Conservation (phyloP, 768 basidiomycete genomes). For the Mycena kentingensis region DNA sequence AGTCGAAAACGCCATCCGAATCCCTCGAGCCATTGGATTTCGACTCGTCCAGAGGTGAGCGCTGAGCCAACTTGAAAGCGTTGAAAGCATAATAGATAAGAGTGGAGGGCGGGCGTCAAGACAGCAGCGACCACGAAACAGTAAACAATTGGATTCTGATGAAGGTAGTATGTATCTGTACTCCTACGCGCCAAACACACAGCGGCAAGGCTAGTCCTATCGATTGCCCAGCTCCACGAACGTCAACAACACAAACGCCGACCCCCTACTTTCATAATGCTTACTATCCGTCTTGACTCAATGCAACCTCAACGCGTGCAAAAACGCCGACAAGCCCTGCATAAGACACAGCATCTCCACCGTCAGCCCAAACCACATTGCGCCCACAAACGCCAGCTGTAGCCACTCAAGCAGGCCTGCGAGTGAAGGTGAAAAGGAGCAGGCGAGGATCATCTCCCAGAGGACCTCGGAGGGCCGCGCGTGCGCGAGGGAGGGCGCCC, state of each 20-base stretch:
- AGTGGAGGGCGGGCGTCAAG: too few species aligned
- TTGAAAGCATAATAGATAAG: too few species aligned
- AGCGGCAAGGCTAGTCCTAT: too few species aligned
- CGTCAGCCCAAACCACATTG: conserved; percentile 80
- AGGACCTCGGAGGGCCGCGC: conserved; percentile 95
- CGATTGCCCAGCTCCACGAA: too few species aligned
- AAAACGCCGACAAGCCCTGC: conserved; percentile 96
- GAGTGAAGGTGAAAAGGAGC: conserved; percentile 60
- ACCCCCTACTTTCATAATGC: conserved; percentile 87
- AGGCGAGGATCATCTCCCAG: conserved; percentile 83
- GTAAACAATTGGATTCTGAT: too few species aligned
- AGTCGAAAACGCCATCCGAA: too few species aligned
- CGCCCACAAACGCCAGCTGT: conserved; percentile 48
- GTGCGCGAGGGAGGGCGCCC: conserved; percentile 97
- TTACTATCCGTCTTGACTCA: conserved; percentile 99
- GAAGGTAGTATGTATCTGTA: too few species aligned
- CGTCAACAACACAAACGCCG: conserved; percentile 39
- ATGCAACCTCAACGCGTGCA: conserved; percentile 94
- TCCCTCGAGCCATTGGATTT: too few species aligned
- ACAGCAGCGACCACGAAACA: too few species aligned
- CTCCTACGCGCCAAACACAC: too few species aligned
- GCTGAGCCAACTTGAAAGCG: too few species aligned
- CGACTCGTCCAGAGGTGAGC: too few species aligned
- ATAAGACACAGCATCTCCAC: conserved; percentile 85
- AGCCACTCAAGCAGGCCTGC: conserved; percentile 65